phyloP scores from a whole-genome alignment of 106 monocot species.

The Agapanthus africanus region DNA sequence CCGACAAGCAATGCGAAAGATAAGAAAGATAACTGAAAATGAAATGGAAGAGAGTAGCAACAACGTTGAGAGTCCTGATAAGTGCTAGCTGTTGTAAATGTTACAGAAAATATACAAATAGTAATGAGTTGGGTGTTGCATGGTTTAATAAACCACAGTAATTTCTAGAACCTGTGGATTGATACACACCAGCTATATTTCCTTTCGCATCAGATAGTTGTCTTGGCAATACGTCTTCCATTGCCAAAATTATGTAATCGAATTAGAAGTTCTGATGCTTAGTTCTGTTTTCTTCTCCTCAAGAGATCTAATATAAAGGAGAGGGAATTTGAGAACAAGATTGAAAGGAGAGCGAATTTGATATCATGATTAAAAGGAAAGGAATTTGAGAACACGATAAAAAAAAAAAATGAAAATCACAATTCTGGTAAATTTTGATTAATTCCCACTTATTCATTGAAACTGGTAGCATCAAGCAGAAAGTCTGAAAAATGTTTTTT shows the following conservation, averaged over 20 bases:
- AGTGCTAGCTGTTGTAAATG: too few species aligned
- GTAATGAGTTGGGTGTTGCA: conserved; percentile 5
- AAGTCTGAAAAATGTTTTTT: too few species aligned
- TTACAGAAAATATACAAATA: neutral
- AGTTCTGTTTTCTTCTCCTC: neutral
- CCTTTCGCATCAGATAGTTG: conserved; percentile 23
- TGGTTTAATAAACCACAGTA: conserved; percentile 30
- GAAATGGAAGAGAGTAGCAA: too few species aligned
- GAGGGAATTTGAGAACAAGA: neutral
- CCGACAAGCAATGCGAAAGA: neutral
- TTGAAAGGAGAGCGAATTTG: too few species aligned
- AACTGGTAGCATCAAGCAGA: too few species aligned
- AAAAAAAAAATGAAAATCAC: too few species aligned
- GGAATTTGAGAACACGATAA: too few species aligned
- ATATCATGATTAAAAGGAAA: too few species aligned
- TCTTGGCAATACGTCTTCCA: conserved; percentile 11
- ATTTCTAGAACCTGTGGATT: conserved; percentile 24
- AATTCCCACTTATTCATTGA: too few species aligned
- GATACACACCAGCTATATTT: conserved; percentile 30
- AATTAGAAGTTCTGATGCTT: conserved; percentile 7
- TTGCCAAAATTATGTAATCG: conserved; percentile 5
- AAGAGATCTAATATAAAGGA: neutral
- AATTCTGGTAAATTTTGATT: too few species aligned
- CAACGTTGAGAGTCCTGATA: too few species aligned
- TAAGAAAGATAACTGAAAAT: conserved; percentile 5